Evolutionary conservation across 805 yeast species (phyloP), one percentile per base, ranked within the genome.

Genomic region (Starmerella riodocensis): DNA sequence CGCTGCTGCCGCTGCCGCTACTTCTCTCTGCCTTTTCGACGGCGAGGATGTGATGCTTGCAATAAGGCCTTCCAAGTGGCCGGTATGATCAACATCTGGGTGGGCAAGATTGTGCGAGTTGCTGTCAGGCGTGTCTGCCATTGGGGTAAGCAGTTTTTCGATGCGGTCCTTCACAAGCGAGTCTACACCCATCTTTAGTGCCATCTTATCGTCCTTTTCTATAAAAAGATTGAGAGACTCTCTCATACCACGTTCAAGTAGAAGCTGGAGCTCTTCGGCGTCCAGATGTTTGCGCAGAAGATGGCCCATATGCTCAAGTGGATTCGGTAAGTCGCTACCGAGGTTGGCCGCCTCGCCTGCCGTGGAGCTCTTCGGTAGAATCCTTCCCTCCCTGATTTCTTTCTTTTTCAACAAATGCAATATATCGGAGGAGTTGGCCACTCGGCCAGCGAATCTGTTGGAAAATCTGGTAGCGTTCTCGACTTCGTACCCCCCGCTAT

Each of bases 381-480:
- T 16, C 29, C 38, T 18, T 12, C 13, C 21, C 7, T 2, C 22
- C 21, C 65, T 56, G 53, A 37, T 28, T 65, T 38, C 30, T 28
- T 46, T 41, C 8, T 33, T 64, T 47, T 68, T 72, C 53, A 73
- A 72, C 55, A 80, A 79, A 34, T 74, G 76, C 3, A 88, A 71
- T 7, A 86, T 82, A 51, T 85, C 93, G 52, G 82, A 78, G n/a
- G 77, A 74, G 56, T 91, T 91, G 4, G 97, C 98, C 2, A 88
- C 91, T 45, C 67, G 67, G 0, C 94, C 95, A 5, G 81, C 93
- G 64, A 88, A 91, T 52, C 83, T 64, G 53, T 86, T 84, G 13
- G 95, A 83, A 47, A 91, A 83, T 46, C 95, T 63, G 37, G 93
- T 66, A 0, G 94, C 81, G 53, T 86, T 88, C 53, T 86, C 97